phyloP scores from a whole-genome alignment of 139 green algal genomes.

The Spirogloea muscicola region DNA sequence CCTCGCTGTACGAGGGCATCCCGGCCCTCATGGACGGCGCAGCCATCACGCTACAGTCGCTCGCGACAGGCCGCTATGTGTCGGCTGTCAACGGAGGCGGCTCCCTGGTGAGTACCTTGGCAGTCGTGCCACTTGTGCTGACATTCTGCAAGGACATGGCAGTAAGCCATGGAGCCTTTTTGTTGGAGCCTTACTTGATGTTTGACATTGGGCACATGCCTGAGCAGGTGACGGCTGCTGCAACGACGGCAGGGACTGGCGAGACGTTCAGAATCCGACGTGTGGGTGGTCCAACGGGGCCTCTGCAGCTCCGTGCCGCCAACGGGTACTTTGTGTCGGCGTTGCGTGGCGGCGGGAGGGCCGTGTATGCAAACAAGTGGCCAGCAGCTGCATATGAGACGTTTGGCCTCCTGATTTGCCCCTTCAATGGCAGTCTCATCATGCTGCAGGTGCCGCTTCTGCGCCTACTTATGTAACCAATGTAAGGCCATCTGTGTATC shows the following conservation, averaged over 20 bases:
- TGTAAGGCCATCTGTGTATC: too few relatives aligned
- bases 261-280: not conserved
- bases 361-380: too few relatives aligned
- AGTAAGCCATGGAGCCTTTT: not conserved
- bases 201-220: not conserved
- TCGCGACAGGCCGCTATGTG: not conserved
- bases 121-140: not conserved
- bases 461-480: too few relatives aligned
- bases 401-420: too few relatives aligned
- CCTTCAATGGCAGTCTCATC: too few relatives aligned
- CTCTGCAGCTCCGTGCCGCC: not conserved
- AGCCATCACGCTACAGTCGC: constrained; percentile 12
- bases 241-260: not conserved
- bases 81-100: not conserved
- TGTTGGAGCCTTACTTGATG: not conserved
- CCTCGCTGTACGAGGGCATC: constrained; percentile 24
- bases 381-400: too few relatives aligned
- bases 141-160: not conserved
- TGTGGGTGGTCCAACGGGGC: not conserved
- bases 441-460: too few relatives aligned
- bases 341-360: too few relatives aligned
- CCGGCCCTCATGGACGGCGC: constrained; percentile 31
- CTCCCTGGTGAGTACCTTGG: not conserved
- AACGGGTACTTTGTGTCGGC: not conserved
- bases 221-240: not conserved